A percentile compares a stretch with the other conserved stretches of the same genome.
Evolutionary conservation across 768 basidiomycete genomes (phyloP).

Genomic region (Suillus tomentosus): DNA sequence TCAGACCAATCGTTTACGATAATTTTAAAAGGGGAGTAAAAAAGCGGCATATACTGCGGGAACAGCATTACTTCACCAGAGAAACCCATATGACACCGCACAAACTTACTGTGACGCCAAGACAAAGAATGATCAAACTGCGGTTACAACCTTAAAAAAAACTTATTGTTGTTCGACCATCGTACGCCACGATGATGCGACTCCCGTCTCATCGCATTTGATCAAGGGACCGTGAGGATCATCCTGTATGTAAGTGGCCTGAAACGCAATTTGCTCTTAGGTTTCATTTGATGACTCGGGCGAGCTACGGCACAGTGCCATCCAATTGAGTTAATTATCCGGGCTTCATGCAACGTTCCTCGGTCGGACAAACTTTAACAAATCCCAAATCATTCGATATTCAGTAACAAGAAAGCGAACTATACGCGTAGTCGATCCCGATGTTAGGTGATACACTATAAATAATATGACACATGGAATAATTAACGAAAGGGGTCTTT

Average conservation of each 20-base stretch:
- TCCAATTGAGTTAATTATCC: background rate
- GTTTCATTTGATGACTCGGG: background rate
- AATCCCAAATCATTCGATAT: slow-evolving; percentile 16
- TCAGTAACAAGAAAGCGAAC: slow-evolving; percentile 29
- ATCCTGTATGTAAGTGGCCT: background rate
- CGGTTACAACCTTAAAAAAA: background rate
- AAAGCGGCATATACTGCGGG: background rate
- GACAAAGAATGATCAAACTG: background rate
- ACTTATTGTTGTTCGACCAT: background rate
- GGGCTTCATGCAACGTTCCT: background rate
- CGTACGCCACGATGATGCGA: background rate
- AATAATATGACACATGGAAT: slow-evolving; percentile 20
- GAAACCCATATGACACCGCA: too few relatives aligned
- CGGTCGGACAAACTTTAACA: slow-evolving; percentile 1
- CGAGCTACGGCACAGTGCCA: background rate
- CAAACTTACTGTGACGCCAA: background rate
- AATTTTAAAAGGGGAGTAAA: background rate
- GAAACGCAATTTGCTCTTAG: background rate
- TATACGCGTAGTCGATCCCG: slow-evolving; percentile 15
- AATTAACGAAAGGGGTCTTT: slow-evolving; percentile 24
- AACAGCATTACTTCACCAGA: background rate
- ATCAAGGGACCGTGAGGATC: background rate
- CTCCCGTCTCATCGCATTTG: background rate
- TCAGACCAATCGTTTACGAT: background rate
- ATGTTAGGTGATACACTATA: slow-evolving; percentile 12